Evolutionary conservation across 2,329 filamentous ascomycete genomes (phyloP).

Genomic region (Balansia obtecta): DNA sequence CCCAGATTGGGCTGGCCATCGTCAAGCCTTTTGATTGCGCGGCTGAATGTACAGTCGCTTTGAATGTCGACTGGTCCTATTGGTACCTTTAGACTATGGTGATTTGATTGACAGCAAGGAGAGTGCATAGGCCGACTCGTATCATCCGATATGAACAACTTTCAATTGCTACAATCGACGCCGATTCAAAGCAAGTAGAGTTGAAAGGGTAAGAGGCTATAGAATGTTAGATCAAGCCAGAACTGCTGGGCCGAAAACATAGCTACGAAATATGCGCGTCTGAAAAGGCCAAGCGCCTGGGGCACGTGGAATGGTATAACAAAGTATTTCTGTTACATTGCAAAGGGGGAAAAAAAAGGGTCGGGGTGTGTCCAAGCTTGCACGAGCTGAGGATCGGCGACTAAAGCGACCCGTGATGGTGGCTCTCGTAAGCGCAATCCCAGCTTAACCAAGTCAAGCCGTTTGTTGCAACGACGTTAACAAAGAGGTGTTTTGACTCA

Average conservation of each 20-base stretch:
- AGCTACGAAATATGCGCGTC: not conserved
- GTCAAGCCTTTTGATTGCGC: not conserved
- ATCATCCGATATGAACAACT: not conserved
- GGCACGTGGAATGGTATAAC: not conserved
- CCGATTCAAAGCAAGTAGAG: not conserved
- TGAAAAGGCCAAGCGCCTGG: not conserved
- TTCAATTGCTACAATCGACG: not conserved
- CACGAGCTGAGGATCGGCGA: not conserved
- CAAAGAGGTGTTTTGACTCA: not conserved
- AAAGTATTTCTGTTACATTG: not conserved
- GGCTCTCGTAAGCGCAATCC: not conserved
- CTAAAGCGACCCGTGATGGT: not conserved
- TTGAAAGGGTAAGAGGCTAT: not conserved
- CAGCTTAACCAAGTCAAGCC: not conserved
- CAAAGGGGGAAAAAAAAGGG: not conserved
- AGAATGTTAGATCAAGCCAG: not conserved
- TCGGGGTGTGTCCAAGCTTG: not conserved
- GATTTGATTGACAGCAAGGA: not conserved
- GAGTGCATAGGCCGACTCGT: not conserved
- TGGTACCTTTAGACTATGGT: not conserved
- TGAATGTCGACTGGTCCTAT: not conserved
- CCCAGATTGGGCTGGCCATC: slow-evolving; percentile 8
- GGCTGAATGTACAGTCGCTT: not conserved
- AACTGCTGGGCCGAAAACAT: not conserved
- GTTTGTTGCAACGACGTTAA: not conserved